Base-by-base conservation (phyloP, 2,329 filamentous ascomycete species). In the Colletotrichum camelliae region DNA sequence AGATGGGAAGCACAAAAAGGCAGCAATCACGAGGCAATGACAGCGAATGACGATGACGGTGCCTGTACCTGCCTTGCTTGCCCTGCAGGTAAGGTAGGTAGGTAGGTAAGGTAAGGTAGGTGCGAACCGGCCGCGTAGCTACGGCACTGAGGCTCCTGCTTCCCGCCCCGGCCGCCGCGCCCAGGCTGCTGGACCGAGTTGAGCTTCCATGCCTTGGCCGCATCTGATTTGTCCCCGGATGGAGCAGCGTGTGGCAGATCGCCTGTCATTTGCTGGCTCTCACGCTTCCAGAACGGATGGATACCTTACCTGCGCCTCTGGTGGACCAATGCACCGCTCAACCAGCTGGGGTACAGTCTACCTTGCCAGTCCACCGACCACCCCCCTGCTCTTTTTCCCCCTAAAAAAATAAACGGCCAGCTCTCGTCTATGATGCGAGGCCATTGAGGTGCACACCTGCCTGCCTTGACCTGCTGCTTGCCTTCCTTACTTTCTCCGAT, bases 371-470 rank as follows among this genome's bases (percentile, higher is more conserved):
- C 39, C 39, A 43, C 39, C 67, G 21, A 60, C 31, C 24, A 9
- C 33, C 48, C 35, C 35, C 67, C 27, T 29, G 27, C 58, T 21
- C 15, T 64, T 71, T 71, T 29, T 52, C 65, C 52, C 74, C 70
- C 70, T 70, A 68, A 73, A 76, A 71, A 60, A 61, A 35, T 33
- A 62, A 48, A 60, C 57, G 37, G 70, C 64, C 70, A 61, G 70
- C 58, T 55, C 61, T 48, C 74, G 29, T 72, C 61, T 39, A 73
- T 76, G 74, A 76, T 74, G 74, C 70, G 73, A 75, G 73, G 70
- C 67, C 73, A 68, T 58, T 73, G 58, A 62, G 73, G 37, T 48
- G 64, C 52, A 31, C 52, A 15, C 21, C 21, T 57, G 5, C 57
- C 24, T 43, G 39, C 39, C 43, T 48, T 48, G 43, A 48, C 43